Conservation (phyloP, 1,139 yeast genomes). For the Suhomyces kunorum region DNA sequence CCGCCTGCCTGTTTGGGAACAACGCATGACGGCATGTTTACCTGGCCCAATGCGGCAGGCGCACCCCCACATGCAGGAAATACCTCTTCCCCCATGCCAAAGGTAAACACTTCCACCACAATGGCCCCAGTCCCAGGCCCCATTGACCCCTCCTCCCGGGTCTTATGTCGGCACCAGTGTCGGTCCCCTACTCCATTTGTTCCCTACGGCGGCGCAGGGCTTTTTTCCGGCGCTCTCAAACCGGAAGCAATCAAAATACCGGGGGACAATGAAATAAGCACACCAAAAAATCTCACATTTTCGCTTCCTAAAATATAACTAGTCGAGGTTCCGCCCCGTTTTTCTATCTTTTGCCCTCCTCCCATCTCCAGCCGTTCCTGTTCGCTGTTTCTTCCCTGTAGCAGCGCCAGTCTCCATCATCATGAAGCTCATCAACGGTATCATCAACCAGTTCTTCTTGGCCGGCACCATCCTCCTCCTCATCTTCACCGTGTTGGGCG, state of each 20-base stretch:
- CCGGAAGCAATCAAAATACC: conserved; percentile 14
- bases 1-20: conserved; percentile 3
- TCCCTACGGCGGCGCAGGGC: not conserved
- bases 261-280: conserved; percentile 10
- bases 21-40: conserved; percentile 9
- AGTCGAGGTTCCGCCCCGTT: conserved; percentile 3
- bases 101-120: not conserved
- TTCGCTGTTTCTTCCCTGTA: not conserved
- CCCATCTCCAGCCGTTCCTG: not conserved
- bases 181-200: no score
- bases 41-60: conserved; percentile 3
- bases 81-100: not conserved
- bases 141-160: not conserved
- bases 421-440: conserved; percentile 40
- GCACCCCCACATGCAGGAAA: not conserved
- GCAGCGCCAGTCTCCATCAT: not conserved
- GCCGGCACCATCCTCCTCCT: conserved; percentile 59
- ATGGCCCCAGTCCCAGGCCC: not conserved
- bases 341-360: not conserved
- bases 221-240: conserved; percentile 2
- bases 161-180: not conserved
- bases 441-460: conserved; percentile 43
- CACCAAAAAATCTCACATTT: conserved; percentile 8
- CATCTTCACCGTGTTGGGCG: conserved; percentile 64
- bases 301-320: conserved; percentile 9